Percentiles rank a stretch among this genome's conserved stretches.
These are phyloP conservation scores for Anthracocystis walkeri DNA, from an alignment of 1,284 basidiomycete species.

Conservation along the genomic window DNA sequence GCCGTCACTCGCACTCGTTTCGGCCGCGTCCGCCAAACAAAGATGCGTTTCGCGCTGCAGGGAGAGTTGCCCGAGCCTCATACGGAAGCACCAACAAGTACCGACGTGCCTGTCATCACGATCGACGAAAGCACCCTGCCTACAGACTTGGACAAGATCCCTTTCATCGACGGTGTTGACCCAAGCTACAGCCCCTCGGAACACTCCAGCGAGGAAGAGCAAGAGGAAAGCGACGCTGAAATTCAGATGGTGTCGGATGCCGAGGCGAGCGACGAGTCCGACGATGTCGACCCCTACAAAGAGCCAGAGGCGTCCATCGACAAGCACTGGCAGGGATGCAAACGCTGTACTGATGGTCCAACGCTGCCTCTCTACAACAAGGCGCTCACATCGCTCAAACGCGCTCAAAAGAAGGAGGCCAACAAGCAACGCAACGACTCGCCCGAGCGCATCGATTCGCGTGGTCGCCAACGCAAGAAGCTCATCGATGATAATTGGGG, in stretches of 20 bases:
- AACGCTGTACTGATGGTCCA: slow-evolving; percentile 37
- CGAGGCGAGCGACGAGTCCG: slow-evolving; percentile 12
- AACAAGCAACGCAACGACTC: slow-evolving; percentile 34
- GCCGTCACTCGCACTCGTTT: slow-evolving; percentile 7
- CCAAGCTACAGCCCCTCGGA: slow-evolving; percentile 14
- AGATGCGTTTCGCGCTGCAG: slow-evolving; percentile 39
- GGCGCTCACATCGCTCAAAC: slow-evolving; percentile 29
- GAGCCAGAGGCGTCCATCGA: slow-evolving; percentile 27
- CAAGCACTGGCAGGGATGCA: slow-evolving; percentile 40
- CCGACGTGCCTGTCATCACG: slow-evolving; percentile 8
- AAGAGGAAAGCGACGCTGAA: slow-evolving; percentile 5
- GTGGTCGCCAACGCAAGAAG: slow-evolving; percentile 25
- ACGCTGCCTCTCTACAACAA: slow-evolving; percentile 33
- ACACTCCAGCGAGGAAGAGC: slow-evolving; percentile 10
- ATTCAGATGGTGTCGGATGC: slow-evolving; percentile 12
- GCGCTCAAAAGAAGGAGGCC: slow-evolving; percentile 21
- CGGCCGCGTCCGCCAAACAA: slow-evolving; percentile 3
- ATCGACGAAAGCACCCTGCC: slow-evolving; percentile 11
- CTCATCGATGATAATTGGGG: slow-evolving; percentile 37
- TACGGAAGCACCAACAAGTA: slow-evolving; percentile 9
- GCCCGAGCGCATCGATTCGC: slow-evolving; percentile 26
- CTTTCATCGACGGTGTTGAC: slow-evolving; percentile 27
- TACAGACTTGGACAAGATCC: slow-evolving; percentile 1
- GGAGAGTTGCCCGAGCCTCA: slow-evolving; percentile 31
- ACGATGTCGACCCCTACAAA: slow-evolving; percentile 16